Base-by-base conservation (phyloP, 2,329 filamentous ascomycete genomes). In the Ceratocystis huliohia region DNA sequence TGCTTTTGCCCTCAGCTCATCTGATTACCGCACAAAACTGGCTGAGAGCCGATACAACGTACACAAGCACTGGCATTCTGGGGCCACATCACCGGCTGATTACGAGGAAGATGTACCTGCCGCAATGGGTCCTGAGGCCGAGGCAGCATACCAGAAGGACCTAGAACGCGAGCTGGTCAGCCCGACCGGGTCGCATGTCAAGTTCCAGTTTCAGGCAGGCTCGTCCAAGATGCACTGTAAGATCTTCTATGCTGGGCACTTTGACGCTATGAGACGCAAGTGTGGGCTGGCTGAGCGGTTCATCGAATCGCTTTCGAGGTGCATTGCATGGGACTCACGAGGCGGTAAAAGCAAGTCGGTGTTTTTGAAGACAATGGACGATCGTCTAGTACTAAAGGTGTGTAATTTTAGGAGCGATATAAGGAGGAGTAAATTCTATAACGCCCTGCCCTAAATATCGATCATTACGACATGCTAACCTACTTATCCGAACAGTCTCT, bases 291-390 rank as follows among this genome's bases (percentile, higher is more conserved):
- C 91, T 1, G 92, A 97, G 73, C 88, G 94, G 45, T 96, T 99
- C 70, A 86, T 97, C 30, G 94, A 99, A 74, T 96, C 92, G 1
- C 79, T 99, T 25, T 97, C 94, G 6, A 86, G 94, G 22, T 99
- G 95, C 76, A 82, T 96, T 22, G 96, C 97, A 75, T 99, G 93
- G 89, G 94, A 99, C 76, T 96, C 91, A 2, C 96, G 96, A 74
- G 95, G 94, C 28, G 94, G 94, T 70, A 99, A 99, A 77, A 96
- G 93, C 1, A 96, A 96, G 74, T 96, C 92, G 0, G 87, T 99
- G 3, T 99, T 99, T 75, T 78, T 99, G 70, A 99, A 97, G 77
- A 99, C 94, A 0, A 80, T 96, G 25, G 94, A 99, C 75, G 92
- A 96, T 72, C 87, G 94, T 45, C 87, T 99, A 69, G 89, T 99